These are phyloP conservation scores for Cavenderia fasciculata DNA, from an alignment of 78 protist genomes.

Conservation along the genomic window DNA sequence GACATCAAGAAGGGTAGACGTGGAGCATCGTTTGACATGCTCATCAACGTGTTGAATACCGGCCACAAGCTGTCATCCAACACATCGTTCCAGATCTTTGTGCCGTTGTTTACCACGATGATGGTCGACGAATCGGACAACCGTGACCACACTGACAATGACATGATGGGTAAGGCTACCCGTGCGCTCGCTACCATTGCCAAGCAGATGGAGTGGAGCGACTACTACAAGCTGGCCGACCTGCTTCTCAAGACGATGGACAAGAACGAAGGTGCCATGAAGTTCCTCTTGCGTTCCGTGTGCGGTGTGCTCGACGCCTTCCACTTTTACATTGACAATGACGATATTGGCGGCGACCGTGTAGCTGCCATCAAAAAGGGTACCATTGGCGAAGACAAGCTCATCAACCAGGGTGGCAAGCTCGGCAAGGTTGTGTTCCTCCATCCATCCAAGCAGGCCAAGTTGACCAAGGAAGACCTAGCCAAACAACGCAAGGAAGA, in stretches of 20 bases:
- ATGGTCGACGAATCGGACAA: too few relatives aligned
- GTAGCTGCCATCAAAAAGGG: slow-evolving; percentile 1
- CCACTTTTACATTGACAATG: slow-evolving; percentile 58
- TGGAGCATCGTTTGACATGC: too few relatives aligned
- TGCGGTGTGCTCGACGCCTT: slow-evolving; percentile 62
- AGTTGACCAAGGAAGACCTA: neutral
- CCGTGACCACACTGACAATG: too few relatives aligned
- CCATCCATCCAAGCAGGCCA: neutral
- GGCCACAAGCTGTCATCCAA: too few relatives aligned
- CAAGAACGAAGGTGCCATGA: slow-evolving; percentile 19
- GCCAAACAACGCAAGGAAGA: neutral
- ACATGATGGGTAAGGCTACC: slow-evolving; percentile 32
- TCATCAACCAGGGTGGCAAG: too few relatives aligned
- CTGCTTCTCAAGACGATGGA: slow-evolving; percentile 35
- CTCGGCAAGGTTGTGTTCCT: too few relatives aligned
- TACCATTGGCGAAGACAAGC: too few relatives aligned
- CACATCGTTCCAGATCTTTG: too few relatives aligned
- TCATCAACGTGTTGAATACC: too few relatives aligned
- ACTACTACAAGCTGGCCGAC: slow-evolving; percentile 13
- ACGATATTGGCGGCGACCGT: slow-evolving; percentile 17
- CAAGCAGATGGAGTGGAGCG: slow-evolving; percentile 34
- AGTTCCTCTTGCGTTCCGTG: slow-evolving; percentile 33
- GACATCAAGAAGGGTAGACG: too few relatives aligned
- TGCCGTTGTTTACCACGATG: too few relatives aligned
- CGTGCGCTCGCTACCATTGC: slow-evolving; percentile 24